Percentiles rank a stretch among this genome's conserved stretches.
phyloP scores from a whole-genome alignment of 192 early-diverging fungal species.

The Diversispora eburnea region DNA sequence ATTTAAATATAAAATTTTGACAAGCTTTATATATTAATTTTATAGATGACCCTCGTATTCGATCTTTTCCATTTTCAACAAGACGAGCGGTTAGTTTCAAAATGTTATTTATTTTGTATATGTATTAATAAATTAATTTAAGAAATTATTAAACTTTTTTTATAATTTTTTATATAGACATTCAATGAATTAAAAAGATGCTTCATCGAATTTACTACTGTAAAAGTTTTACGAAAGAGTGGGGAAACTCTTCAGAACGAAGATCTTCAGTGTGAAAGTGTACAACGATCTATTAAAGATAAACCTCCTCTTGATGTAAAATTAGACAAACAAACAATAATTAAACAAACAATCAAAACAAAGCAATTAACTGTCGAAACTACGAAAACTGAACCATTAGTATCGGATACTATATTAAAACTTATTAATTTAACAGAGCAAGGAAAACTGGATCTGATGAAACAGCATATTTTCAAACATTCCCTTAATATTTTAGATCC shows the following conservation, averaged over 20 bases:
- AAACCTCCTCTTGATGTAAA: no score
- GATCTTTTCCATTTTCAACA: conserved; percentile 39
- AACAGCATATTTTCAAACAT: conserved; percentile 51
- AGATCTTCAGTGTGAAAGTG: no score
- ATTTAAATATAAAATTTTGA: conserved; percentile 23
- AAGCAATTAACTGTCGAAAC: conserved; percentile 30
- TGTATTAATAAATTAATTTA: background rate
- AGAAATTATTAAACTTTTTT: background rate
- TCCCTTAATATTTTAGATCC: conserved; percentile 40
- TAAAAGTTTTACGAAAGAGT: conserved; percentile 51
- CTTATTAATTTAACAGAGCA: conserved; percentile 55
- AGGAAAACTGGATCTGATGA: conserved; percentile 58
- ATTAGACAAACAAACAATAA: background rate
- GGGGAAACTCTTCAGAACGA: conserved; percentile 26
- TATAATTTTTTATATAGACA: conserved; percentile 33
- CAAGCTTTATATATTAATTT: background rate
- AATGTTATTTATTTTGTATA: background rate
- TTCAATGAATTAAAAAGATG: conserved; percentile 65
- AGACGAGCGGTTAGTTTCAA: conserved; percentile 25
- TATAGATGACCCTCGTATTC: conserved; percentile 31
- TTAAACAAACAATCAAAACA: conserved; percentile 28
- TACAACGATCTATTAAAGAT: no score
- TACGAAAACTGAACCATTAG: conserved; percentile 24
- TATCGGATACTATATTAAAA: conserved; percentile 45
- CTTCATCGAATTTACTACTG: conserved; percentile 58